Base-by-base conservation (phyloP, 176 grass and related monocot genomes). In the Bromus sterilis region DNA sequence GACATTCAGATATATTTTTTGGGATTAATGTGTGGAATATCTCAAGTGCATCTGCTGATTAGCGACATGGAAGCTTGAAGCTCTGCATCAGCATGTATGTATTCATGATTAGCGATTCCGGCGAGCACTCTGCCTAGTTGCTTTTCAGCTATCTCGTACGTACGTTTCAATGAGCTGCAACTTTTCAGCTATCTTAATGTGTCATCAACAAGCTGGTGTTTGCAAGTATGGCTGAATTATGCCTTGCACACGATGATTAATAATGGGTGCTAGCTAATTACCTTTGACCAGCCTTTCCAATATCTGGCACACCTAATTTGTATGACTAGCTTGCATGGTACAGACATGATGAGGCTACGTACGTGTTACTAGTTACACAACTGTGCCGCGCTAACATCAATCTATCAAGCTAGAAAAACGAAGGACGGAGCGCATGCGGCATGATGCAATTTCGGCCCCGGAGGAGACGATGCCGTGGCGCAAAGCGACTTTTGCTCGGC, bases 401-500 rank as follows among this genome's bases (percentile, higher is more conserved):
- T 21, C 48, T 48, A 53, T 18, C 0, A 6, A 49, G 46, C 46
- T 21, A 53, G n/a, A n/a, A n/a, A n/a, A n/a, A n/a, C n/a, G n/a
- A n/a, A n/a, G n/a, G n/a, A n/a, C n/a, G n/a, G n/a, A n/a, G n/a
- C 48, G 48, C 48, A 53, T 18, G 48, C 24, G 49, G 53, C 82
- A 89, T 80, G 53, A 89, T 85, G 76, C 31, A 4, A 15, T 76
- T 70, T 28, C 59, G 48, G 76, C 40, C 40, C 16, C 65, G 23
- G 51, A 25, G 36, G 56, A 29, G 12, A 34, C 55, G 78, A 29
- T 3, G 23, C 56, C 74, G 57, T 49, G 14, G 59, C 2, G 46
- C 86, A 56, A 85, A 84, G 87, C 49, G 56, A 13, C 80, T 83
- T 83, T 88, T 83, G 56, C 23, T 78, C 66, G 74, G 56, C 56